Conservation (phyloP, 805 yeast species). For the Saccharomyces jurei region DNA sequence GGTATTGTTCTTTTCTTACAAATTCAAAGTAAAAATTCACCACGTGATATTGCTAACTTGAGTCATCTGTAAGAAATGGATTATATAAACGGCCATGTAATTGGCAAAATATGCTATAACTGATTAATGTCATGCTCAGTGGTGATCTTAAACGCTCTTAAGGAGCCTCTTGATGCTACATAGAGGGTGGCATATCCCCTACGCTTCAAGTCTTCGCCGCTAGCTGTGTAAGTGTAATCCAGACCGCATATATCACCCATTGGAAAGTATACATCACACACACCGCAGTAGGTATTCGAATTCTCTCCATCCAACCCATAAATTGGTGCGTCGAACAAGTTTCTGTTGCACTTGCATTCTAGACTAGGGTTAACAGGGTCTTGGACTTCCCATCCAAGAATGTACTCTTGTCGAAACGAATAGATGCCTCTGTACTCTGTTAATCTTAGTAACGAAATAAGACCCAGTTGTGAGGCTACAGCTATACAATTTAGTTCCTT, state of each 20-base stretch:
- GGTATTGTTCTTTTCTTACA: not conserved
- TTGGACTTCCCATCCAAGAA: conserved; percentile 22
- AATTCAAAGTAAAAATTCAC: not conserved
- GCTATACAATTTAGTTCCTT: conserved; percentile 22
- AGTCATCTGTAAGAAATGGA: not conserved
- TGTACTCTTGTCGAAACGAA: conserved; percentile 26
- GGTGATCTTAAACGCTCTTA: not conserved
- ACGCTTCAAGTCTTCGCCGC: conserved; percentile 4
- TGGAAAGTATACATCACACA: conserved; percentile 16
- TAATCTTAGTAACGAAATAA: conserved; percentile 19
- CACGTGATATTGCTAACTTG: not conserved
- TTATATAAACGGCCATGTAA: not conserved
- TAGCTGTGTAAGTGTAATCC: conserved; percentile 16
- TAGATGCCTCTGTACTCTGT: conserved; percentile 23
- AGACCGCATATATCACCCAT: conserved; percentile 15
- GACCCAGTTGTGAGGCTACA: conserved; percentile 22
- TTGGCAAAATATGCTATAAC: not conserved
- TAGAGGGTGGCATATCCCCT: conserved; percentile 14
- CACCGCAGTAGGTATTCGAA: conserved; percentile 6
- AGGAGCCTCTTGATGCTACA: conserved; percentile 1
- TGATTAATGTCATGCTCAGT: not conserved
- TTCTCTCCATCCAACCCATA: not conserved
- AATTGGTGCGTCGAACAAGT: not conserved
- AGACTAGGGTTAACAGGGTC: conserved; percentile 6
- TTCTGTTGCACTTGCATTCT: conserved; percentile 5